Conservation (phyloP, 192 early-diverging fungal species). For the Coemansia sp. region DNA sequence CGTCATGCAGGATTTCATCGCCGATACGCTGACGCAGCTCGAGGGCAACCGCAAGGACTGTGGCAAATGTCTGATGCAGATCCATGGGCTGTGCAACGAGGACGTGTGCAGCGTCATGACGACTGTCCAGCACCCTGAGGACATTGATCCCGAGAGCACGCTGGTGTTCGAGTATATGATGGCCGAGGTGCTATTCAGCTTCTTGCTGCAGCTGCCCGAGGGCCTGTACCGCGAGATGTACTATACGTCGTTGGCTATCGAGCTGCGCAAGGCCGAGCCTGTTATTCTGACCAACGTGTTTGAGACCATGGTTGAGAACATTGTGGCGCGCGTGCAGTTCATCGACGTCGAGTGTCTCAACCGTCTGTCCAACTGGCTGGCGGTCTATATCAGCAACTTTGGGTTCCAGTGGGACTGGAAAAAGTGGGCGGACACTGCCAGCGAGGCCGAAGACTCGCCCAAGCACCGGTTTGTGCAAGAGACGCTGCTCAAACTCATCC, state of each 20-base stretch:
- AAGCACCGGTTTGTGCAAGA: slow-evolving; percentile 76
- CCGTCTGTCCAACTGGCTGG: slow-evolving; percentile 87
- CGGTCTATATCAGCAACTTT: slow-evolving; percentile 93
- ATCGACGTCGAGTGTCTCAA: slow-evolving; percentile 84
- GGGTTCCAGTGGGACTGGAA: slow-evolving; percentile 88
- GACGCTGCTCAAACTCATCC: slow-evolving; percentile 82
- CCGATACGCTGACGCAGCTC: slow-evolving; percentile 81
- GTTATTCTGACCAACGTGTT: slow-evolving; percentile 41
- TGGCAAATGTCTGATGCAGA: slow-evolving; percentile 71
- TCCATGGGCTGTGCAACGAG: slow-evolving; percentile 63
- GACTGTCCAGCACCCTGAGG: slow-evolving; percentile 33
- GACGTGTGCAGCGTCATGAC: slow-evolving; percentile 54
- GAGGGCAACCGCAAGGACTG: slow-evolving; percentile 95
- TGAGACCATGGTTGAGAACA: slow-evolving; percentile 35
- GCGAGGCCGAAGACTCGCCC: slow-evolving; percentile 29
- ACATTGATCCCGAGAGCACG: slow-evolving; percentile 39
- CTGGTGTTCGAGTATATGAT: slow-evolving; percentile 62
- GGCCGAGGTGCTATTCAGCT: slow-evolving; percentile 63
- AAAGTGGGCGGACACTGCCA: slow-evolving; percentile 64
- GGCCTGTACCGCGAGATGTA: slow-evolving; percentile 55
- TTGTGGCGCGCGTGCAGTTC: slow-evolving; percentile 24
- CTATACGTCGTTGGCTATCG: slow-evolving; percentile 57
- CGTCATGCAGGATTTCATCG: slow-evolving; percentile 80
- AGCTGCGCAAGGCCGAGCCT: slow-evolving; percentile 59
- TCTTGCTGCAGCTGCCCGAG: slow-evolving; percentile 64